These are phyloP conservation scores for Alternaria metachromatica DNA, from an alignment of 2,329 filamentous ascomycete genomes.

Conservation along the genomic window DNA sequence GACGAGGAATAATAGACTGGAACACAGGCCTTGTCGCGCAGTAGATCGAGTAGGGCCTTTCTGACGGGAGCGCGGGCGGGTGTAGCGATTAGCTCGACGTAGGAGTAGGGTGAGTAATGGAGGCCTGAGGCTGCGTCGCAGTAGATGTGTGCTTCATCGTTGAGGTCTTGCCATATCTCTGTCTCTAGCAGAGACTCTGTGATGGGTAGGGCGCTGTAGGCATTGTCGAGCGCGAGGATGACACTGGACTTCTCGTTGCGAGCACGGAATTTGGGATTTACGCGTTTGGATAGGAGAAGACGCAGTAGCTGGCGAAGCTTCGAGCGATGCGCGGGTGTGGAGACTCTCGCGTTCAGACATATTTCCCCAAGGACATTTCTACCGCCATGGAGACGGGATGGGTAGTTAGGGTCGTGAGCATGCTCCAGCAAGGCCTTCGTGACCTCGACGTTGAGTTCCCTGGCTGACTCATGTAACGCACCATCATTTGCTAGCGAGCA, in stretches of 20 bases:
- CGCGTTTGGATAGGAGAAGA: slow-evolving; percentile 63
- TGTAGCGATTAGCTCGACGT: slow-evolving; percentile 52
- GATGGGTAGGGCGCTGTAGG: slow-evolving; percentile 61
- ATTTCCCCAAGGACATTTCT: slow-evolving; percentile 69
- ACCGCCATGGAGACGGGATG: slow-evolving; percentile 67
- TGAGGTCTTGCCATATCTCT: slow-evolving; percentile 70
- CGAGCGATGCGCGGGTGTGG: slow-evolving; percentile 41
- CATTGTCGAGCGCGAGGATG: slow-evolving; percentile 65
- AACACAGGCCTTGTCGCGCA: slow-evolving; percentile 43
- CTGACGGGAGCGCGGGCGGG: slow-evolving; percentile 27
- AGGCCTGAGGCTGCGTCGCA: slow-evolving; percentile 53
- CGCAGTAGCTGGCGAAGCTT: slow-evolving; percentile 56
- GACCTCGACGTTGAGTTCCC: slow-evolving; percentile 63
- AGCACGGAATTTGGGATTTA: slow-evolving; percentile 63
- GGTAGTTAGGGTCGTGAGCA: slow-evolving; percentile 70
- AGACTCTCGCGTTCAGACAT: slow-evolving; percentile 63
- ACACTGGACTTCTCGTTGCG: slow-evolving; percentile 64
- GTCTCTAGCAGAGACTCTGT: slow-evolving; percentile 66
- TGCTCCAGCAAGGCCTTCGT: slow-evolving; percentile 64
- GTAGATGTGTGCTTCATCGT: slow-evolving; percentile 61
- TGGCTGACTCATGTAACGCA: slow-evolving; percentile 69
- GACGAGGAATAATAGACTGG: slow-evolving; percentile 44
- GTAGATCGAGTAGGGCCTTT: slow-evolving; percentile 34
- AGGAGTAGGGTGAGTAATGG: slow-evolving; percentile 71
- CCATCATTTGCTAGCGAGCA: slow-evolving; percentile 68